Percentiles rank a stretch among this genome's conserved stretches.
Conservation (phyloP, 2,329 filamentous ascomycete species). For the Calonectria ilicicola region DNA sequence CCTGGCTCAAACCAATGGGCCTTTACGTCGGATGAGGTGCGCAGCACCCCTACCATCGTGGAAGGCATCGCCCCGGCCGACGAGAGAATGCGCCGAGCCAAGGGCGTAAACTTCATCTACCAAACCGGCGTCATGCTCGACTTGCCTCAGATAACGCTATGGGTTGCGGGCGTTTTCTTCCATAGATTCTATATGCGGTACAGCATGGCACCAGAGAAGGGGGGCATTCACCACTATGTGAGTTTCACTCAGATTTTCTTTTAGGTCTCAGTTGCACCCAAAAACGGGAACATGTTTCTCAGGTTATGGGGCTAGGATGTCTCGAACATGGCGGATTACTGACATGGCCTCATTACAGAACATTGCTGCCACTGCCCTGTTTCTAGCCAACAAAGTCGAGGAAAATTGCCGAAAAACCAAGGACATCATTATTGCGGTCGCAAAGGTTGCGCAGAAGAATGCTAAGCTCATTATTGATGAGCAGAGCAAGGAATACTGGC, state of each 20-base stretch:
- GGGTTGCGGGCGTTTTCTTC: conserved; percentile 93
- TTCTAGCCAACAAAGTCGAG: conserved; percentile 96
- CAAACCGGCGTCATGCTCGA: conserved; percentile 94
- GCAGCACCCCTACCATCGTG: conserved; percentile 84
- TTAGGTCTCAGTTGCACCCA: background rate
- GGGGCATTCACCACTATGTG: conserved; percentile 91
- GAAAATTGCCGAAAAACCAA: conserved; percentile 97
- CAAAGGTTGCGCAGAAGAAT: conserved; percentile 95
- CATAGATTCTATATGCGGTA: conserved; percentile 95
- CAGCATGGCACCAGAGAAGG: conserved; percentile 81
- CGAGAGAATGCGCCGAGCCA: conserved; percentile 84
- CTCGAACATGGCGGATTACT: conserved; percentile 18
- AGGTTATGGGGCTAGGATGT: background rate
- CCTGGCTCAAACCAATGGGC: conserved; percentile 79
- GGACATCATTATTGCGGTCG: conserved; percentile 92
- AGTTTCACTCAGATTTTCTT: conserved; percentile 46
- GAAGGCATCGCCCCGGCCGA: conserved; percentile 83
- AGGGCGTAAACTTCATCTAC: conserved; percentile 96
- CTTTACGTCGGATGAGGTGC: conserved; percentile 85
- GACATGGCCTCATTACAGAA: conserved; percentile 59
- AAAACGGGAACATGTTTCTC: background rate
- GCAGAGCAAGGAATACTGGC: conserved; percentile 98
- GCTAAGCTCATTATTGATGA: conserved; percentile 91
- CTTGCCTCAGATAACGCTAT: conserved; percentile 90
- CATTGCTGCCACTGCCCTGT: conserved; percentile 90